Evolutionary conservation across 371 early-diverging fungal genomes (phyloP).

Genomic region (Syncephalastrum monosporum): DNA sequence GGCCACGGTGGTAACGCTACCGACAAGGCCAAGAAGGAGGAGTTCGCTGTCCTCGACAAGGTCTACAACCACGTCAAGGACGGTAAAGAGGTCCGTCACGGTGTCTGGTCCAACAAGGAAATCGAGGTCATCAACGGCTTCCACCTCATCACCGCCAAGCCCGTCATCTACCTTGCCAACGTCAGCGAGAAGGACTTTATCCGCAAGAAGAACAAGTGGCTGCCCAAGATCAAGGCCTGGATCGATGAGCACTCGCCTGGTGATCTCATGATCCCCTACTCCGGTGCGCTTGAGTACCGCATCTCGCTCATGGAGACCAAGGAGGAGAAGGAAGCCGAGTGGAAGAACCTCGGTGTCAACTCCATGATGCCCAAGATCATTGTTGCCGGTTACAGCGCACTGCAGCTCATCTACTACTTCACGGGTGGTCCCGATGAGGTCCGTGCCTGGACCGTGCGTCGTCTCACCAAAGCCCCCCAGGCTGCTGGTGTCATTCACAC

Average conservation of each 20-base stretch:
- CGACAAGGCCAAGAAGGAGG: conserved; percentile 92
- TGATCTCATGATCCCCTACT: conserved; percentile 90
- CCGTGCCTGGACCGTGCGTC: conserved; percentile 94
- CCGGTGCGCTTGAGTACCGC: conserved; percentile 78
- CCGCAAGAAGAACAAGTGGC: conserved; percentile 92
- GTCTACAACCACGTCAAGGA: conserved; percentile 71
- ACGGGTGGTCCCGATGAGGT: conserved; percentile 97
- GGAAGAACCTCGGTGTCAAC: conserved; percentile 58
- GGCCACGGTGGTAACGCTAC: conserved; percentile 78
- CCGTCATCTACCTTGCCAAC: conserved; percentile 97
- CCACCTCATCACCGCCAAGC: conserved; percentile 96
- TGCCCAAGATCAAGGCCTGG: conserved; percentile 89
- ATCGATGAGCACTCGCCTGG: conserved; percentile 86
- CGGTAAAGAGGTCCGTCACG: conserved; percentile 86
- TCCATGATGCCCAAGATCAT: conserved; percentile 92
- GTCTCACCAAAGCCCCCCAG: conserved; percentile 91
- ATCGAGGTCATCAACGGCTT: conserved; percentile 91
- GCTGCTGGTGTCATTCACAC: conserved; percentile 93
- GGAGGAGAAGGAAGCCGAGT: conserved; percentile 63
- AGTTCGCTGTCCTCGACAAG: conserved; percentile 74
- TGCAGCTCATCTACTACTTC: conserved; percentile 95
- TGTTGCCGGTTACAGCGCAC: conserved; percentile 85
- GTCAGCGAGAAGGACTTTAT: conserved; percentile 87
- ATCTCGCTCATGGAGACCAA: conserved; percentile 34
- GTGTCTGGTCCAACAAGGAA: conserved; percentile 89